Base-by-base conservation (phyloP, 352 stramenopile species). In the Globisporangium sylvaticum region DNA sequence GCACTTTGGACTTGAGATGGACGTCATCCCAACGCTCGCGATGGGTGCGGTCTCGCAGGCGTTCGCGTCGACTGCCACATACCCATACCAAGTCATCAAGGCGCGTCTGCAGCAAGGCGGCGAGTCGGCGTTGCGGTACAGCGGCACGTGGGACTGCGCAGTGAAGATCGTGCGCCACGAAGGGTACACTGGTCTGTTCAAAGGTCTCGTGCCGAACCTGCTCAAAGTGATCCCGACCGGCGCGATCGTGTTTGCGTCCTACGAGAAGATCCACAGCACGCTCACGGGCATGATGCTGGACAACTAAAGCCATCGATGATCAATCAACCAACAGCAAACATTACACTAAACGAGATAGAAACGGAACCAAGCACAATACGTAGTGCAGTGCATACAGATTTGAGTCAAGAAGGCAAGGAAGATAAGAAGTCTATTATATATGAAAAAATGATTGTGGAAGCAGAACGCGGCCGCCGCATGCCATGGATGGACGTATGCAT, bases 61-160 rank as follows among this genome's bases (percentile, higher is more conserved):
- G n/a, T 84, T 95, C 64, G 86, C 87, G 31, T 94, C 85, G 9
- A 91, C 83, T 22, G 86, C 76, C 4, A 98, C 95, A 18, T 99
- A 98, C 76, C 96, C 97, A 22, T 91, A 98, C 62, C 96, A 99
- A 78, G 94, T 99, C 14, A 94, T 99, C 56, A 99, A 99, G 82
- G 88, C 95, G 18, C 81, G 97, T 63, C 72, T 99, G 20, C 97
- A 99, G 69, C 95, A 99, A 72, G 81, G 88, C 88, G 73, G 92
- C 37, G 73, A 77, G 20, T 76, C 71, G 8, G 87, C 87, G 15
- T 67, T 77, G n/a, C 88, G 98, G 39, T 98, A 99, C 76, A 79
- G 62, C 32, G 92, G 92, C 66, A 96, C 97, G 5, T 85, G 90
- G 72, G 84, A 97, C 67, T 98, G 93, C 67, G 88, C 92, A 1